phyloP scores from a whole-genome alignment of 148 eudicot genomes.

The Pharnaceum exiguum region DNA sequence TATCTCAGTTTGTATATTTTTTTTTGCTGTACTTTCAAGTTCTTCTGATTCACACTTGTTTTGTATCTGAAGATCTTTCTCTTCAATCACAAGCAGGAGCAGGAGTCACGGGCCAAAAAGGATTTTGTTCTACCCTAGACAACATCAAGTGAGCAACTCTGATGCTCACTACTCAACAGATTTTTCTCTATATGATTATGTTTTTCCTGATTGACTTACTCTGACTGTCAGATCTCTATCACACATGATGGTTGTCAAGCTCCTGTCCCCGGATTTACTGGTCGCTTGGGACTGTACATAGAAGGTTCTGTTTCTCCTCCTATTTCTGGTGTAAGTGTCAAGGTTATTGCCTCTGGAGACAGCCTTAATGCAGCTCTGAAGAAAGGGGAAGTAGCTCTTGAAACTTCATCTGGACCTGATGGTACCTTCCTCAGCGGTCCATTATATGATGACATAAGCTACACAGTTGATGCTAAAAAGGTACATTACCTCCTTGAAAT shows the following conservation, averaged over 20 bases:
- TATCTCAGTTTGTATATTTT: neutral
- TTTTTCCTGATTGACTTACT: conserved; percentile 12
- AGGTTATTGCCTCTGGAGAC: conserved; percentile 63
- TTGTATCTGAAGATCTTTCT: conserved; percentile 17
- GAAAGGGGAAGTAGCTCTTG: conserved; percentile 67
- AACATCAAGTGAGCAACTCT: conserved; percentile 65
- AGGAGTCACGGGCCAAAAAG: conserved; percentile 42
- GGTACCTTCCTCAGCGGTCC: conserved; percentile 82
- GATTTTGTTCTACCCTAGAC: conserved; percentile 81
- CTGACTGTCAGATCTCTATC: conserved; percentile 49
- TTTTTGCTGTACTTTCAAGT: conserved; percentile 2
- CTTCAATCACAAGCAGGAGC: conserved; percentile 22
- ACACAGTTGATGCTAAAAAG: conserved; percentile 87
- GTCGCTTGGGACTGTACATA: conserved; percentile 82
- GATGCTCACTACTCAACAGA: neutral
- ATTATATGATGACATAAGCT: conserved; percentile 82
- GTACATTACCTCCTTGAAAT: conserved; percentile 27
- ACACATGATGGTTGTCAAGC: conserved; percentile 72
- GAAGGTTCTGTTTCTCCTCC: conserved; percentile 96
- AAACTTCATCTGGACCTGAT: conserved; percentile 63
- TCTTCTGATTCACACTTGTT: conserved; percentile 5
- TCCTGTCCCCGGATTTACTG: conserved; percentile 64
- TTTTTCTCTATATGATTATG: neutral
- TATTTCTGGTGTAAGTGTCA: conserved; percentile 68
- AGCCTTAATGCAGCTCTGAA: conserved; percentile 59